phyloP scores from a whole-genome alignment of 2,329 filamentous ascomycete genomes.

The Neocucurbitaria cava region DNA sequence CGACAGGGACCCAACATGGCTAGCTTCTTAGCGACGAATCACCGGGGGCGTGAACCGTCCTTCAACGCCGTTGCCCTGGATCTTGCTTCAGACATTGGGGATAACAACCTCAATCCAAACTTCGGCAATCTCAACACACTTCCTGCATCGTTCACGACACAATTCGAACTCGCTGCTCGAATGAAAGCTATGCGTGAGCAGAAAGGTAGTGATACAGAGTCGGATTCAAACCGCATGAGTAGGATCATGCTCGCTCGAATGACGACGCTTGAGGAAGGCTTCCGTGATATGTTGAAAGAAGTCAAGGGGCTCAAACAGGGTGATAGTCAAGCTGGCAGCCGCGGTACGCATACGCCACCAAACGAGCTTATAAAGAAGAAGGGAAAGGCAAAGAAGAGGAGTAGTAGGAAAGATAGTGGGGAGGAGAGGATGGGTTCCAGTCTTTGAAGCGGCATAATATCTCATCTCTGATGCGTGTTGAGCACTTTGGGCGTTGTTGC shows the following conservation, averaged over 20 bases:
- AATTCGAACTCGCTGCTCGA: slow-evolving; percentile 53
- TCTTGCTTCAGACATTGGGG: slow-evolving; percentile 74
- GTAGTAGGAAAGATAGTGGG: slow-evolving; percentile 20
- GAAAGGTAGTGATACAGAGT: slow-evolving; percentile 34
- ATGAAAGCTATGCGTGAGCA: slow-evolving; percentile 30
- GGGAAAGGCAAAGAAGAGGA: slow-evolving; percentile 42
- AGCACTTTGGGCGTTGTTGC: slow-evolving; percentile 7
- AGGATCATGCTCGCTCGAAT: slow-evolving; percentile 86
- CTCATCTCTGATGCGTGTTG: not conserved
- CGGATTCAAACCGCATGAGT: slow-evolving; percentile 57
- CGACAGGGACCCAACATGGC: slow-evolving; percentile 65
- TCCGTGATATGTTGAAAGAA: slow-evolving; percentile 84
- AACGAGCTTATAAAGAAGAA: slow-evolving; percentile 34
- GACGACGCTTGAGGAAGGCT: slow-evolving; percentile 91
- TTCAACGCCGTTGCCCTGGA: slow-evolving; percentile 69
- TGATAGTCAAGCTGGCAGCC: slow-evolving; percentile 32
- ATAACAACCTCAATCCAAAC: slow-evolving; percentile 65
- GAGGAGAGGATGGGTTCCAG: slow-evolving; percentile 40
- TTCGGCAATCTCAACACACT: slow-evolving; percentile 69
- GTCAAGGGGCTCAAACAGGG: slow-evolving; percentile 69
- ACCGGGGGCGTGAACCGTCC: slow-evolving; percentile 62
- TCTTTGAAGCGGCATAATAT: slow-evolving; percentile 9
- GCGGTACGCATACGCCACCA: slow-evolving; percentile 38
- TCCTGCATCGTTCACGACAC: slow-evolving; percentile 79
- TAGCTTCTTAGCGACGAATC: slow-evolving; percentile 60